Percentiles rank a stretch among this genome's conserved stretches.
phyloP scores from a whole-genome alignment of 2,329 filamentous ascomycete genomes.

The Pseudocercospora musae region DNA sequence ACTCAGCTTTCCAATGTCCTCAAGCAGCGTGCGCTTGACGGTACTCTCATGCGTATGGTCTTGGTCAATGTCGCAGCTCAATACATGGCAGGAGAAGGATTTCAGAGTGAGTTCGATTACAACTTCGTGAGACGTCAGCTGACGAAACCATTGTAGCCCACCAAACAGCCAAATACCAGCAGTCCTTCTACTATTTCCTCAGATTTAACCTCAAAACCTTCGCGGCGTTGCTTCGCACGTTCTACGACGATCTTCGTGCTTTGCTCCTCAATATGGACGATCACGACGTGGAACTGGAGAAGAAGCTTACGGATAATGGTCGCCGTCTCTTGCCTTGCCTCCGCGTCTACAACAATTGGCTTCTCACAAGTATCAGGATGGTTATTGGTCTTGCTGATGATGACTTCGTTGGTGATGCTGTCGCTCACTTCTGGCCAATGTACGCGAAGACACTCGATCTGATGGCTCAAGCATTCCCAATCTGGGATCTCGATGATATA shows the following conservation, averaged over 20 bases:
- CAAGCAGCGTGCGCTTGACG: conserved; percentile 63
- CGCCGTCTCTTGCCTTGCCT: conserved; percentile 60
- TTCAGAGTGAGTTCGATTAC: conserved; percentile 49
- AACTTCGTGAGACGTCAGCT: not conserved
- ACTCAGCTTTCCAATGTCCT: conserved; percentile 71
- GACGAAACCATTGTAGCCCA: not conserved
- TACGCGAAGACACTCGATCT: conserved; percentile 62
- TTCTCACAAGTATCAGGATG: conserved; percentile 54
- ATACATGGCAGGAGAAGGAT: conserved; percentile 62
- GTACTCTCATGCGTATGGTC: conserved; percentile 71
- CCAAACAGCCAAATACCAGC: conserved; percentile 31
- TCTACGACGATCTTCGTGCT: conserved; percentile 64
- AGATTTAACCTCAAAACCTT: conserved; percentile 77
- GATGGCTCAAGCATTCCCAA: conserved; percentile 56
- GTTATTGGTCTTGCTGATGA: conserved; percentile 55
- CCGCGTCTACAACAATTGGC: conserved; percentile 67
- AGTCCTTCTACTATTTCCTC: conserved; percentile 60
- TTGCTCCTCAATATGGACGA: conserved; percentile 44
- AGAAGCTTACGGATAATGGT: conserved; percentile 21
- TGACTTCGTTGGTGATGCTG: conserved; percentile 54
- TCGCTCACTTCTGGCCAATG: conserved; percentile 62
- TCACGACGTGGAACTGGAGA: conserved; percentile 43
- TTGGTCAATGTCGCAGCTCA: conserved; percentile 85
- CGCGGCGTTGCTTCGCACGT: conserved; percentile 64
- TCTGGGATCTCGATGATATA: conserved; percentile 46